Evolutionary conservation across 768 basidiomycete species (phyloP), one percentile per base, ranked within the genome.

Genomic region (Suillus subaureus): DNA sequence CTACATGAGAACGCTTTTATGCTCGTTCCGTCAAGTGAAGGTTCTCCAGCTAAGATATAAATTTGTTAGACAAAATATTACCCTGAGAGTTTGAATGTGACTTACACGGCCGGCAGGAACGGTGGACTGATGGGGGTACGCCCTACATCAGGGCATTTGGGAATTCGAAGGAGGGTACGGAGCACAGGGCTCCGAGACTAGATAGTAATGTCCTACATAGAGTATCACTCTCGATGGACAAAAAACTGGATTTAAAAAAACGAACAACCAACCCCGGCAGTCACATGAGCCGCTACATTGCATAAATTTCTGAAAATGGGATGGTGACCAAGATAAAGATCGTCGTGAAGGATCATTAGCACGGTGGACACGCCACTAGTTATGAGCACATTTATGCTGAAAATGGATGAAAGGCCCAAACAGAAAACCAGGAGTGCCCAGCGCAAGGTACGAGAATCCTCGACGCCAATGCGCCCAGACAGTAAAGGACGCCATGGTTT

Each of bases 401-500:
- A n/a, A n/a, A 45, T 21, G 9, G 21, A 45, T 45, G 43, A 45
- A n/a, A 45, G 9, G 43, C 43, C 43, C 43, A 45, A n/a, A 21
- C 43, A 45, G 21, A n/a, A 11, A 45, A 45, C 43, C 9, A 45
- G 6, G 21, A 45, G 43, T n/a, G 21, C 9, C 43, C 43, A 45
- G 21, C 43, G 43, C 43, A 45, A n/a, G 9, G 21, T 8, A 45
- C 21, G 21, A 2, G 43, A 21, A 2, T 69, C 56, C 6, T 39
- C 3, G 7, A 70, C 40, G 2, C 75, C 66, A 12, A 82, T 72
- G 12, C 77, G 73, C 11, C 75, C 71, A 0, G 81, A 68, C 9
- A 80, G 80, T 3, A 82, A 57, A 3, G 81, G 81, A 8, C 80
- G 68, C 76, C 75, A 77, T 12, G 78, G 74, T 64, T 75, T 76